These are phyloP conservation scores for Monilinia laxa DNA, from an alignment of 2,329 filamentous ascomycete genomes.

Conservation along the genomic window DNA sequence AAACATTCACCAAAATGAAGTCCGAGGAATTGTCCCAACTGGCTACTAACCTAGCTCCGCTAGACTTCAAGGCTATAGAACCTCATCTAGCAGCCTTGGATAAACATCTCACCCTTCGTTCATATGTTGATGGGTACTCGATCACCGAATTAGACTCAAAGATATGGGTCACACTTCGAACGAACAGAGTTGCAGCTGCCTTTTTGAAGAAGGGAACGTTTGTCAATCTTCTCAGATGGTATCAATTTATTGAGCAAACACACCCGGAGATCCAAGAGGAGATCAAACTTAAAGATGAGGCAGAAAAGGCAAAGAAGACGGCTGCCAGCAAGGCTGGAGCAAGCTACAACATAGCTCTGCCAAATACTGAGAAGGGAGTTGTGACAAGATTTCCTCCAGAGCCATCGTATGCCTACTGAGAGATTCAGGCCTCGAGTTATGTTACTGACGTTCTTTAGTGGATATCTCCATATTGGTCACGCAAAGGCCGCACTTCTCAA, in stretches of 20 bases:
- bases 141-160: constrained; percentile 75
- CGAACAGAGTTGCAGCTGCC: constrained; percentile 79
- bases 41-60: constrained; percentile 51
- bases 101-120: constrained; percentile 81
- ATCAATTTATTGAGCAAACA: constrained; percentile 76
- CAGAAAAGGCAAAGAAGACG: constrained; percentile 67
- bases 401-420: constrained; percentile 64
- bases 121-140: constrained; percentile 79
- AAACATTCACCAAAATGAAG: constrained; percentile 48
- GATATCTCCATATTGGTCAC: constrained; percentile 93
- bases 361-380: constrained; percentile 82
- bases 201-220: constrained; percentile 77
- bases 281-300: constrained; percentile 67
- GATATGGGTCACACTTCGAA: constrained; percentile 79
- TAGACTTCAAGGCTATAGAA: constrained; percentile 83
- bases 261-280: constrained; percentile 74
- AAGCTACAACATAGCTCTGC: constrained; percentile 85
- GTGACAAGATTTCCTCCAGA: constrained; percentile 92
- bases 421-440: not conserved
- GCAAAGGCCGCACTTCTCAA: constrained; percentile 91
- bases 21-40: constrained; percentile 55
- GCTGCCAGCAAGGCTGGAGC: constrained; percentile 73
- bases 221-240: constrained; percentile 82
- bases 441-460: constrained; percentile 42
- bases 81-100: constrained; percentile 74